Percentiles rank a stretch among this genome's conserved stretches.
These are phyloP conservation scores for sorghum (Sorghum bicolor) DNA, from an alignment of 176 grass and related monocot species.

Conservation along the genomic window DNA sequence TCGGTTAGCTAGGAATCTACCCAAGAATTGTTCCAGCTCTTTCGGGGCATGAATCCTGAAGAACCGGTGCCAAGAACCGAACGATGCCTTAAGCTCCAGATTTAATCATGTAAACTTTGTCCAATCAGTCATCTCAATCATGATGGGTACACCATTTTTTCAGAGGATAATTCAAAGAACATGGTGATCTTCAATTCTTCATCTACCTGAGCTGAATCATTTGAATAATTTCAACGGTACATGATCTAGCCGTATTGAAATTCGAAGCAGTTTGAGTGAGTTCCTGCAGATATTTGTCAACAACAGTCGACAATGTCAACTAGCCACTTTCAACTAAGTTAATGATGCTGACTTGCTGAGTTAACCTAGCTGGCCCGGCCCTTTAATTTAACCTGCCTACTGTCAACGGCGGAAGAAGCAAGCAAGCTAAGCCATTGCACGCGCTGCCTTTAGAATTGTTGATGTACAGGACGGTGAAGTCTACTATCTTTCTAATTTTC, in stretches of 20 bases:
- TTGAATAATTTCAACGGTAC: not conserved
- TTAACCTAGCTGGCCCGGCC: not conserved
- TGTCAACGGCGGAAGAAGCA: conserved; percentile 35
- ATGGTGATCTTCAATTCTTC: not conserved
- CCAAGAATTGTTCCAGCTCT: too few relatives aligned
- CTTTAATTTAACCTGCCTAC: not conserved
- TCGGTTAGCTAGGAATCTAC: too few relatives aligned
- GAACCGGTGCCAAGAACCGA: too few relatives aligned
- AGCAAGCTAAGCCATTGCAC: not conserved
- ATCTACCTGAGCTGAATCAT: not conserved
- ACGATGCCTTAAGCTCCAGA: too few relatives aligned
- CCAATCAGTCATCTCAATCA: not conserved
- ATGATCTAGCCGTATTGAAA: not conserved
- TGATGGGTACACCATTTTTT: not conserved
- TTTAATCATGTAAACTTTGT: not conserved
- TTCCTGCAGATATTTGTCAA: conserved; percentile 18
- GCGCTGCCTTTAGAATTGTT: conserved; percentile 1
- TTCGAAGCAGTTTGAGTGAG: not conserved
- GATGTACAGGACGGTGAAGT: not conserved
- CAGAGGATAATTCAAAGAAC: not conserved
- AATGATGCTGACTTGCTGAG: conserved; percentile 4
- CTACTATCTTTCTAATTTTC: conserved; percentile 2
- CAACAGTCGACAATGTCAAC: conserved; percentile 15
- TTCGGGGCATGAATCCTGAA: too few relatives aligned
- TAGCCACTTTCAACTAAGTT: not conserved